Evolutionary conservation across 805 yeast genomes (phyloP), one percentile per base, ranked within the genome.

Genomic region (Wickerhamomyces subpelliculosus): DNA sequence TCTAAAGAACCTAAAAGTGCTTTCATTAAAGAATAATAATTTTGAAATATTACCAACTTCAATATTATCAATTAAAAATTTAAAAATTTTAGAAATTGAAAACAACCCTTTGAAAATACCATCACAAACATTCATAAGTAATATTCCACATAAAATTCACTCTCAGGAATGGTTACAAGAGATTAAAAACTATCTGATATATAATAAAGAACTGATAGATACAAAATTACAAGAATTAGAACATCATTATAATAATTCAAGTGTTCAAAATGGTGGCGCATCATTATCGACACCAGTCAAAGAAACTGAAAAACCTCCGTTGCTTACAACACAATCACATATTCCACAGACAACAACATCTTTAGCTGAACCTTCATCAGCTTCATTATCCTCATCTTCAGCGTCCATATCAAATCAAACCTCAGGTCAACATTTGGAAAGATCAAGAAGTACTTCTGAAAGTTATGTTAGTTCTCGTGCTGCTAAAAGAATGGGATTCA

Each of bases 401-500:
- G 10, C 23, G 49, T 60, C 36, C 54, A 62, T 21, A n/a, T 26
- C 30, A 10, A n/a, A n/a, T n/a, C n/a, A n/a, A n/a, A n/a, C n/a
- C n/a, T n/a, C n/a, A n/a, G n/a, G n/a, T n/a, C n/a, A n/a, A n/a
- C 18, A 18, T 11, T 30, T 52, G 18, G 58, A 54, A 29, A 44
- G 59, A 40, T 54, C 59, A 23, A 40, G 70, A 35, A 60, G 65
- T 33, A 60, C 61, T 16, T 58, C 74, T 2, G 72, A 70, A 41
- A 62, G 64, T 30, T 55, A 63, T 24, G 64, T 63, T n/a, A 65
- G 79, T 8, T 70, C 83, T n/a, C 69, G 78, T 39, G 84, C 86
- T 5, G 75, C 85, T 0, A 76, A 82, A 52, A 65, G 90, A 44
- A 82, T 80, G 88, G 90, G 89, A 0, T 72, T 83, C 38, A 76